These are phyloP conservation scores for Wickerhamiella azyma DNA, from an alignment of 805 yeast species.

Conservation along the genomic window DNA sequence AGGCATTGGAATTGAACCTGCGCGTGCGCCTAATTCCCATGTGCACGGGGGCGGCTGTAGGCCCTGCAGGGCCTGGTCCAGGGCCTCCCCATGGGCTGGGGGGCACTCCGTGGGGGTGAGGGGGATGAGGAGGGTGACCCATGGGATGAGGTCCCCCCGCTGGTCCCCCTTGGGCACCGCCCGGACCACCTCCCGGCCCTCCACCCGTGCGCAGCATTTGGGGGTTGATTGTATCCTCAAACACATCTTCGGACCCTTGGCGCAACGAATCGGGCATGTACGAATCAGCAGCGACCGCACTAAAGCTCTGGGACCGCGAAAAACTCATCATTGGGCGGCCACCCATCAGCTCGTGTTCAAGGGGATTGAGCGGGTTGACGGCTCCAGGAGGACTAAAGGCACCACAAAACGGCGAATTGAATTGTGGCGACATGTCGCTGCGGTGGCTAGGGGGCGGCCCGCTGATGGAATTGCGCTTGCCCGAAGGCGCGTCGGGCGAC, in stretches of 20 bases:
- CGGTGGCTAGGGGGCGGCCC: constrained; percentile 3
- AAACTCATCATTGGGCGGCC: constrained; percentile 3
- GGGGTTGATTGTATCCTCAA: constrained; percentile 9
- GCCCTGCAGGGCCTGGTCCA: too few species aligned
- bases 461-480: constrained; percentile 7
- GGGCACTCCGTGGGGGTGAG: too few species aligned
- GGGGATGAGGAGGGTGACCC: too few species aligned
- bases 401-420: not conserved
- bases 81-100: too few species aligned
- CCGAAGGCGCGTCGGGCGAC: not conserved
- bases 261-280: constrained; percentile 30
- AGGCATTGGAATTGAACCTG: constrained; percentile 5
- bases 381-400: constrained; percentile 1
- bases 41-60: constrained; percentile 4
- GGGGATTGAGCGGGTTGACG: constrained; percentile 12
- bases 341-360: constrained; percentile 15
- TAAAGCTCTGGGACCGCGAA: constrained; percentile 32
- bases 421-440: not conserved
- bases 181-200: too few species aligned
- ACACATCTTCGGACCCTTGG: constrained; percentile 29
- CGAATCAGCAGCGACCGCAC: constrained; percentile 48
- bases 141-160: too few species aligned
- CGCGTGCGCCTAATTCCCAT: constrained; percentile 4
- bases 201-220: constrained; percentile 5
- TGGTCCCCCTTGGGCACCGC: too few species aligned